Conservation (phyloP, 495 filamentous ascomycete genomes). For the Penicillium parvum region DNA sequence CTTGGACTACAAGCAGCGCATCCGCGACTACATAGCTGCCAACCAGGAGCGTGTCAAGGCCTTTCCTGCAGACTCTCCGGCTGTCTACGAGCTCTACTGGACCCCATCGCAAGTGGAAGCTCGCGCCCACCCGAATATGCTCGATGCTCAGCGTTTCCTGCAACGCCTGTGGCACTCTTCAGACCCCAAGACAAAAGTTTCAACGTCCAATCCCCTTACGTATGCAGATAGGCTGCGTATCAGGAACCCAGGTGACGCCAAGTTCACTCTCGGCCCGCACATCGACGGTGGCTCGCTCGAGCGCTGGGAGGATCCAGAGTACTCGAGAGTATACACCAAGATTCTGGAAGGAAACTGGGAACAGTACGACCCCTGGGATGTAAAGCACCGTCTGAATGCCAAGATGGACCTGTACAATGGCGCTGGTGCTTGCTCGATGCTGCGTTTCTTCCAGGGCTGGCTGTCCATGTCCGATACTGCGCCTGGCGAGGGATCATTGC, state of each 20-base stretch:
- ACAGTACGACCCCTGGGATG: slow-evolving; percentile 75
- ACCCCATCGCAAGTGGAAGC: slow-evolving; percentile 70
- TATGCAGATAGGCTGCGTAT: slow-evolving; percentile 87
- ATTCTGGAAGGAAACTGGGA: slow-evolving; percentile 79
- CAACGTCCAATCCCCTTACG: slow-evolving; percentile 59
- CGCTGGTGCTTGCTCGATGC: slow-evolving; percentile 76
- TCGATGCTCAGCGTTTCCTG: slow-evolving; percentile 65
- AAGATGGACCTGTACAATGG: slow-evolving; percentile 77
- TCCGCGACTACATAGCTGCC: slow-evolving; percentile 55
- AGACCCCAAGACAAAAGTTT: slow-evolving; percentile 57
- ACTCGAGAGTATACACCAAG: slow-evolving; percentile 67
- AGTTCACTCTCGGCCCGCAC: slow-evolving; percentile 83
- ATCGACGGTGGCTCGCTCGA: slow-evolving; percentile 81
- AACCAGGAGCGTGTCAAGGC: slow-evolving; percentile 49
- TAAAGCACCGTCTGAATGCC: slow-evolving; percentile 60
- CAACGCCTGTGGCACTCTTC: slow-evolving; percentile 71
- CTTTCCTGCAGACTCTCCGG: slow-evolving; percentile 58
- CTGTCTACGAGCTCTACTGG: slow-evolving; percentile 91
- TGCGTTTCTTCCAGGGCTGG: slow-evolving; percentile 88
- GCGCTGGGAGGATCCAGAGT: slow-evolving; percentile 79
- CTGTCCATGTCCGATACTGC: slow-evolving; percentile 69
- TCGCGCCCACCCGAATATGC: slow-evolving; percentile 64
- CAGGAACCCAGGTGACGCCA: slow-evolving; percentile 54
- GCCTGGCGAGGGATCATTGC: slow-evolving; percentile 71
- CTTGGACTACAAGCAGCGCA: slow-evolving; percentile 41